These are phyloP conservation scores for Penicillium bialowiezense DNA, from an alignment of 495 filamentous ascomycete species.

Conservation along the genomic window DNA sequence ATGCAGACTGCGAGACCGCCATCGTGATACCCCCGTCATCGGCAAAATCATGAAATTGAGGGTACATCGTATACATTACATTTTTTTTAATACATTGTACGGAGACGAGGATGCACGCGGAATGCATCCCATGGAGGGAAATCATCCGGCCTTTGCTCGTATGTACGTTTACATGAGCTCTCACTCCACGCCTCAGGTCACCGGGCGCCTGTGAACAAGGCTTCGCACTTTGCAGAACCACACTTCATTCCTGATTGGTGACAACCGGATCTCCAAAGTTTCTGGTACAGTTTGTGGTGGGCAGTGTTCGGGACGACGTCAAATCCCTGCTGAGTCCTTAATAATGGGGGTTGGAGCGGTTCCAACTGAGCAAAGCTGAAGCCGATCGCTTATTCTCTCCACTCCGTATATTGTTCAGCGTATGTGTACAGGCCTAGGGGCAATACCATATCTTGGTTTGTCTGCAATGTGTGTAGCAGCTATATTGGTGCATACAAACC, in stretches of 20 bases:
- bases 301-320: neutral
- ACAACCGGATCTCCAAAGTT: neutral
- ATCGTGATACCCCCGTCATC: slow-evolving; percentile 25
- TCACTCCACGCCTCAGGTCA: neutral
- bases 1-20: slow-evolving; percentile 25
- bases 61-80: neutral
- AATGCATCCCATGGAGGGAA: slow-evolving; percentile 25
- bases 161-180: neutral
- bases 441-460: too few relatives aligned
- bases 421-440: too few relatives aligned
- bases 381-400: slow-evolving; percentile 7
- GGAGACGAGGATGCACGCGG: slow-evolving; percentile 13
- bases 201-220: neutral
- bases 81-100: slow-evolving; percentile 1
- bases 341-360: slow-evolving; percentile 1
- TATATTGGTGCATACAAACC: neutral
- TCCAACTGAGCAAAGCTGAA: slow-evolving; percentile 17
- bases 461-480: too few relatives aligned
- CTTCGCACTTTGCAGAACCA: slow-evolving; percentile 3
- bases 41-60: slow-evolving; percentile 4
- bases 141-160: slow-evolving; percentile 10
- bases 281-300: slow-evolving; percentile 1
- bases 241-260: slow-evolving; percentile 4
- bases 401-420: too few relatives aligned
- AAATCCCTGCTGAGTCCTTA: neutral